Evolutionary conservation across 352 stramenopile genomes (phyloP).

Genomic region (Hyphochytrium catenoides): DNA sequence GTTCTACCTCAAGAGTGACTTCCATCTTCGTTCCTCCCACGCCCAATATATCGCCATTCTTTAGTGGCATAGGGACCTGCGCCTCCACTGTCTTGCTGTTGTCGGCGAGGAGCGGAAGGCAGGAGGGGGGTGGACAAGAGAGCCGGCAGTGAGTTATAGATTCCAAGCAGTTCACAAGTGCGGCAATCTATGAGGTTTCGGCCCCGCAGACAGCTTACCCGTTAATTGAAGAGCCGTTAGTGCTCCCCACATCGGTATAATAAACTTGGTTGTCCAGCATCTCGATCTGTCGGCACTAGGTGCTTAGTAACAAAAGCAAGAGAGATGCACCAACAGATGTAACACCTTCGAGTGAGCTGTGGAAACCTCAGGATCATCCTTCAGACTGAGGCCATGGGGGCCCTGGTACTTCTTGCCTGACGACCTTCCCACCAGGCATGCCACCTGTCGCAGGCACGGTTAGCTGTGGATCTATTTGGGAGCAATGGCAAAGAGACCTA

Average conservation of each 20-base stretch:
- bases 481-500: too few relatives aligned
- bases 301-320: neutral
- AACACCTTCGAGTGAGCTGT: slow-evolving; percentile 45
- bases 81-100: too few relatives aligned
- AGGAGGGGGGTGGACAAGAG: too few relatives aligned
- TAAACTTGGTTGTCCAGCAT: slow-evolving; percentile 26
- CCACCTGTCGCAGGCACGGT: slow-evolving; percentile 28
- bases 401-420: slow-evolving; percentile 44
- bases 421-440: slow-evolving; percentile 46
- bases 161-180: too few relatives aligned
- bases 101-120: too few relatives aligned
- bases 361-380: slow-evolving; percentile 46
- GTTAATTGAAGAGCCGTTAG: slow-evolving; percentile 44
- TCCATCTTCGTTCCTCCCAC: too few relatives aligned
- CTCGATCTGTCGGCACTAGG: slow-evolving; percentile 19
- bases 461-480: too few relatives aligned
- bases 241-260: slow-evolving; percentile 49
- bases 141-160: too few relatives aligned
- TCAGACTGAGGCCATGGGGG: slow-evolving; percentile 35
- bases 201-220: slow-evolving; percentile 18
- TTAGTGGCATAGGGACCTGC: too few relatives aligned
- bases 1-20: too few relatives aligned
- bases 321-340: neutral
- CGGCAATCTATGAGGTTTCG: too few relatives aligned
- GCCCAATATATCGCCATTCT: too few relatives aligned